Base-by-base conservation (phyloP, 805 yeast species). In the Hanseniaspora lindneri region DNA sequence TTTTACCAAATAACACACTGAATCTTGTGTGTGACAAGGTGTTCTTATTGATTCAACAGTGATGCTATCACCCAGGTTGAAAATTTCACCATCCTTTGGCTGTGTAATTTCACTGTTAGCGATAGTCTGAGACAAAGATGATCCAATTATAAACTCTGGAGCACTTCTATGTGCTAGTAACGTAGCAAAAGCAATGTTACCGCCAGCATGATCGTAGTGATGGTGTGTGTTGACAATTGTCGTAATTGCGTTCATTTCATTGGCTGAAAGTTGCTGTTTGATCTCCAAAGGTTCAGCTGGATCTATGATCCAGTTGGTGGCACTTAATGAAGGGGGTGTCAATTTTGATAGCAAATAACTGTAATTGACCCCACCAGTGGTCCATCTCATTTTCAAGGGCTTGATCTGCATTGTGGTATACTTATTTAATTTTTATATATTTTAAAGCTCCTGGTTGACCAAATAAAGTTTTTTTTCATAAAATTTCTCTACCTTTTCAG, bases 1-100 rank as follows among this genome's bases (percentile, higher is more conserved):
- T 0, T 52, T 39, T 60, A 89, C 97, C 41, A 68, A 68, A 64
- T 86, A 92, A 60, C 97, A 89, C 52, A 92, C 83, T 3, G 95
- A 85, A 65, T 92, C 99, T 64, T 83, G 92, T 0, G 99, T 92
- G 63, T 92, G 99, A 61, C 99, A 92, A 3, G 99, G 98, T 0
- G 99, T 92, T 64, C 89, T 89, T 34, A 89, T 69, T 0, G 96
- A 94, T 1, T 80, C 77, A 44, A 88, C 74, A 16, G 75, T 70
- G 44, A 89, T 60, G 53, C 72, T 62, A 35, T 70, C 67, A 3
- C 96, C 95, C 51, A 87, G 66, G 52, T 72, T 70, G 52, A 83
- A 68, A 17, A 68, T 66, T 53, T 78, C 83, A 13, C 71, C 66
- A 60, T 86, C 79, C 0, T 70, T 64, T 2, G 95, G 95, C 8